Evolutionary conservation across 1,284 basidiomycete species (phyloP).

Genomic region (Fistulinella cinereoalba): DNA sequence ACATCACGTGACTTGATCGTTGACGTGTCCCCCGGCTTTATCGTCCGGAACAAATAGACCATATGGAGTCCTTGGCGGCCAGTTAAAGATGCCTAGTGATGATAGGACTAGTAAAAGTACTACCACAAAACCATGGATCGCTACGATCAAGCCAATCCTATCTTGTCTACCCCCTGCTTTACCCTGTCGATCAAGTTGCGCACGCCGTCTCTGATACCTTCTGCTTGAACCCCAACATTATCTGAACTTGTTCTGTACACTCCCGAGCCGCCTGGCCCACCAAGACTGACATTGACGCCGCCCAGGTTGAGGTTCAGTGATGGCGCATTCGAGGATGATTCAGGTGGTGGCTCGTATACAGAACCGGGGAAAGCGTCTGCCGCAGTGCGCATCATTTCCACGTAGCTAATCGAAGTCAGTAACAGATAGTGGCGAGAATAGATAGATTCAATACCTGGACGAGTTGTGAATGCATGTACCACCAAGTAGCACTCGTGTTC

Average conservation of each 20-base stretch:
- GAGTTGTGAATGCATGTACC: constrained; percentile 95
- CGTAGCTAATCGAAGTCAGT: constrained; percentile 48
- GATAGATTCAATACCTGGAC: constrained; percentile 56
- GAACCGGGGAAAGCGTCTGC: constrained; percentile 59
- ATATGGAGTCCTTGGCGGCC: no score
- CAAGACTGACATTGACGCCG: constrained; percentile 86
- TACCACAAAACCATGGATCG: no score
- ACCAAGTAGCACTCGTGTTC: constrained; percentile 79
- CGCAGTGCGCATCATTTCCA: constrained; percentile 70
- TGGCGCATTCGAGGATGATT: constrained; percentile 64
- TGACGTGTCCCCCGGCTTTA: constrained; percentile 24
- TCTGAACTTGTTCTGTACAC: constrained; percentile 78
- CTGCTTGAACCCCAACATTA: constrained; percentile 72
- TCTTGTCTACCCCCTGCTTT: constrained; percentile 83
- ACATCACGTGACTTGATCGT: constrained; percentile 22
- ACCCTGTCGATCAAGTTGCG: constrained; percentile 85
- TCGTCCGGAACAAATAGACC: background rate
- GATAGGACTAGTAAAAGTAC: no score
- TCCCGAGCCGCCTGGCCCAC: constrained; percentile 77
- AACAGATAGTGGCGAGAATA: background rate
- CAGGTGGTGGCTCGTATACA: constrained; percentile 68
- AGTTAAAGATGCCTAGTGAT: no score
- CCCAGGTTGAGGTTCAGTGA: constrained; percentile 87
- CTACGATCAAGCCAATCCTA: no score
- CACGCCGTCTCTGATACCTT: constrained; percentile 82